Evolutionary conservation across 2,329 filamentous ascomycete species (phyloP).

Genomic region (Pseudocercospora crystallina): DNA sequence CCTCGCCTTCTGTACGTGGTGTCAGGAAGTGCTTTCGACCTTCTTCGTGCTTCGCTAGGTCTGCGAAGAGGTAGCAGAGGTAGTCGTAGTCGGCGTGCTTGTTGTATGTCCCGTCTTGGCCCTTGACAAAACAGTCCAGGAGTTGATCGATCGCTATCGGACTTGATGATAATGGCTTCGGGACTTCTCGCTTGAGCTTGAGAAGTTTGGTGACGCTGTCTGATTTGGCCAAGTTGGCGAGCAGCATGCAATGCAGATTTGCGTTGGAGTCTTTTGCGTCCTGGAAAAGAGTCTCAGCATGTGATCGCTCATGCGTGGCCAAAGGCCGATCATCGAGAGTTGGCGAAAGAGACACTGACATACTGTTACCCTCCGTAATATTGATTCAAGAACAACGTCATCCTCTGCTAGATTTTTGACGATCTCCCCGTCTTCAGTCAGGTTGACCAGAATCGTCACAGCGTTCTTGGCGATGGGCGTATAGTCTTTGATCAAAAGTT

Average conservation of each 20-base stretch:
- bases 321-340: background rate
- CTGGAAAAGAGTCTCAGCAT: constrained; percentile 42
- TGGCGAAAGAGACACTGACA: constrained; percentile 51
- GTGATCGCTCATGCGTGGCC: background rate
- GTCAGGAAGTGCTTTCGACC: constrained; percentile 55
- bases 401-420: constrained; percentile 72
- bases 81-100: constrained; percentile 86
- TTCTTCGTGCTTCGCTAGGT: constrained; percentile 73
- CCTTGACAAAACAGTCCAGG: constrained; percentile 94
- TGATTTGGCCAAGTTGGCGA: constrained; percentile 87
- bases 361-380: constrained; percentile 73
- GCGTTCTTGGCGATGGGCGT: constrained; percentile 93
- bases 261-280: constrained; percentile 75
- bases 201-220: constrained; percentile 70
- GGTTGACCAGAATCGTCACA: constrained; percentile 83
- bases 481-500: constrained; percentile 81
- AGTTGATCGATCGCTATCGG: constrained; percentile 81
- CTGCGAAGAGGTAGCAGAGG: constrained; percentile 89
- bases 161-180: constrained; percentile 70
- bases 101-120: constrained; percentile 79
- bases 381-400: constrained; percentile 72
- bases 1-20: constrained; percentile 41
- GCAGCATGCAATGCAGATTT: constrained; percentile 83
- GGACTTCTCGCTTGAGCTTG: constrained; percentile 64
- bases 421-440: constrained; percentile 74